Evolutionary conservation across 352 stramenopile species (phyloP), one percentile per base, ranked within the genome.

Genomic region (Thalassiosira sp.): DNA sequence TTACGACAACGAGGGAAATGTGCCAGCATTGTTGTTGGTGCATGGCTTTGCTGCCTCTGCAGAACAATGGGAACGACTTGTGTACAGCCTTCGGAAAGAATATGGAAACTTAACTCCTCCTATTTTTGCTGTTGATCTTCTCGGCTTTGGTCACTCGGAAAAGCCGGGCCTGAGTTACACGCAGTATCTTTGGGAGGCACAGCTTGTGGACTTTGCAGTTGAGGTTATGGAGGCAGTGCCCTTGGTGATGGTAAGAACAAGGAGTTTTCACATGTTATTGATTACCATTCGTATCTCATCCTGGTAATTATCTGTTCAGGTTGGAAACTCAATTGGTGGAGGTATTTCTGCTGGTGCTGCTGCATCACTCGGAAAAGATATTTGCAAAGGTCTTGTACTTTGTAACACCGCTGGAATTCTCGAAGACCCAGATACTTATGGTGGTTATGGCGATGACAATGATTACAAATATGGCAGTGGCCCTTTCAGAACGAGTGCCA

Each of bases 311-410:
- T n/a, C n/a, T n/a, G n/a, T n/a, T n/a, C n/a, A n/a, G n/a, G n/a
- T 73, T 46, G 81, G 81, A 35, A 88, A 88, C 37, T 75, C 51
- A n/a, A 88, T 88, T 68, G 81, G 81, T 54, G 81, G 81, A 1
- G 85, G 77, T 67, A 74, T 75, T 13, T 57, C 52, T n/a, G 76
- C 84, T 43, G 63, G 53, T 27, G 46, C 67, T 15, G 81, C 76
- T 15, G 76, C 81, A 13, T 53, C 45, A 15, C 45, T 53, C 15
- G 45, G 45, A 18, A 53, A 53, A 18, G 27, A 53, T 15, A 53
- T 53, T 25, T 53, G 45, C 45, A 53, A 53, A 24, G 45, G 45
- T 25, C 16, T 53, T 7, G 45, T 53, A 24, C 27, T 53, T 15
- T 53, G 45, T 18, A 53, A 53, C 16, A 53, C 45, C n/a, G 45